Base-by-base conservation (phyloP, 768 basidiomycete genomes). In the Pleurotus eryngii region DNA sequence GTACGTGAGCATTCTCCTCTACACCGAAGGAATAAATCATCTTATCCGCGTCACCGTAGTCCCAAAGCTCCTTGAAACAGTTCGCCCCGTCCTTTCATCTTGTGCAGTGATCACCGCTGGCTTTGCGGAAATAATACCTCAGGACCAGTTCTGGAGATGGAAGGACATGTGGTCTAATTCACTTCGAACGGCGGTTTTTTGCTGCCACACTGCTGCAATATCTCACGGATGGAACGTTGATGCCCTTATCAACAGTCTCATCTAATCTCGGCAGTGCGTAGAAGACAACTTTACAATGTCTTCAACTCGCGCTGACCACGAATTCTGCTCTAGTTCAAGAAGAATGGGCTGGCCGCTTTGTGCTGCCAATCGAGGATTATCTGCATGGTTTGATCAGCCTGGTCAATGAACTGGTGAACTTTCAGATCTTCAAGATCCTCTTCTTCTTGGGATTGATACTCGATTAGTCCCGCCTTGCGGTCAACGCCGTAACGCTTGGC, bases 81-180 rank as follows among this genome's bases (percentile, higher is more conserved):
- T 88, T 12, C 76, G 73, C 39, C 84, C 87, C 1, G 72, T 82
- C 7, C 66, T 92, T 26, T 64, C 70, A 9, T 80, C 79, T 60
- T 92, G 85, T 61, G 73, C 72, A 57, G 80, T 77, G 17, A 78
- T 74, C 6, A 78, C 68, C 8, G 71, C 74, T 20, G 74, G 75
- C 1, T 71, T 93, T n/a, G 84, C 83, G 5, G 70, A 64, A 4
- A 75, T 85, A 30, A 74, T 90, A 22, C 90, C 90, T 26, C 76
- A 75, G 27, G 83, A 87, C 62, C 87, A 91, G 61, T 84, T 89
- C 59, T 92, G 90, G 90, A 77, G 83, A 56, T 92, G 87, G 87
- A 90, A 88, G 67, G 89, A 91, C 22, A 83, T 89, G 83, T 92
- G 90, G 90, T 78, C 81, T 1, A 83, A 82, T 64, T 85, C 87